These are phyloP conservation scores for Xylaria sp. DNA, from an alignment of 2,329 filamentous ascomycete genomes.

Conservation along the genomic window DNA sequence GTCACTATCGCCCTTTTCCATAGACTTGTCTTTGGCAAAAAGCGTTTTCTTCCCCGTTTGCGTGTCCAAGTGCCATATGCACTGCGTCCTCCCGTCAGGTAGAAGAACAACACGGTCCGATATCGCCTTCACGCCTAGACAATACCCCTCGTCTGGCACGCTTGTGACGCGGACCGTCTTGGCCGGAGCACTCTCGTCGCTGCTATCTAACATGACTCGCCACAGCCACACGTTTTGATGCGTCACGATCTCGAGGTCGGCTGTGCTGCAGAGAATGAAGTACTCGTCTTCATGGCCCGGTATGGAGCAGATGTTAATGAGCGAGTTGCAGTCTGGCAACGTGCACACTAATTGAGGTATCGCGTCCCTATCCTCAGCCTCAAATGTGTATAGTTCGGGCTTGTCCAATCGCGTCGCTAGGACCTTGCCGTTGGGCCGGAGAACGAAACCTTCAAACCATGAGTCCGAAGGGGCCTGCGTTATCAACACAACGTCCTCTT, in stretches of 20 bases:
- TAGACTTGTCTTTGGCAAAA: conserved; percentile 42
- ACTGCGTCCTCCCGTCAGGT: conserved; percentile 41
- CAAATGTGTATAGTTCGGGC: conserved; percentile 47
- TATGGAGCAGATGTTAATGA: conserved; percentile 44
- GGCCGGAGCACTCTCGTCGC: conserved; percentile 46
- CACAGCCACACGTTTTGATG: conserved; percentile 43
- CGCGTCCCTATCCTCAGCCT: conserved; percentile 43
- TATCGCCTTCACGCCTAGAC: conserved; percentile 40
- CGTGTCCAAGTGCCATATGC: conserved; percentile 46
- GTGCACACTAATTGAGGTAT: conserved; percentile 43
- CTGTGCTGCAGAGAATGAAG: conserved; percentile 41
- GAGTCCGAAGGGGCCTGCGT: conserved; percentile 48
- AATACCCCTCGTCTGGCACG: conserved; percentile 39
- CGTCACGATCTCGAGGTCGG: conserved; percentile 47
- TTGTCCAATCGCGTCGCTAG: conserved; percentile 46
- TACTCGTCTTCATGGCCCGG: conserved; percentile 45
- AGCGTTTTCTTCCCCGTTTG: conserved; percentile 38
- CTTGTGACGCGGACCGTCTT: conserved; percentile 40
- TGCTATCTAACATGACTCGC: conserved; percentile 40
- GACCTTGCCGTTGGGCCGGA: conserved; percentile 47
- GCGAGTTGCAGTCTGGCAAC: conserved; percentile 43
- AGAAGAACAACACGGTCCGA: conserved; percentile 45
- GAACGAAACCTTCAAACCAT: conserved; percentile 47
- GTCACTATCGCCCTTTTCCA: conserved; percentile 39
- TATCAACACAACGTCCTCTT: conserved; percentile 46